Evolutionary conservation across 495 filamentous ascomycete species (phyloP).

Genomic region (Aspergillus incahuasiensis): DNA sequence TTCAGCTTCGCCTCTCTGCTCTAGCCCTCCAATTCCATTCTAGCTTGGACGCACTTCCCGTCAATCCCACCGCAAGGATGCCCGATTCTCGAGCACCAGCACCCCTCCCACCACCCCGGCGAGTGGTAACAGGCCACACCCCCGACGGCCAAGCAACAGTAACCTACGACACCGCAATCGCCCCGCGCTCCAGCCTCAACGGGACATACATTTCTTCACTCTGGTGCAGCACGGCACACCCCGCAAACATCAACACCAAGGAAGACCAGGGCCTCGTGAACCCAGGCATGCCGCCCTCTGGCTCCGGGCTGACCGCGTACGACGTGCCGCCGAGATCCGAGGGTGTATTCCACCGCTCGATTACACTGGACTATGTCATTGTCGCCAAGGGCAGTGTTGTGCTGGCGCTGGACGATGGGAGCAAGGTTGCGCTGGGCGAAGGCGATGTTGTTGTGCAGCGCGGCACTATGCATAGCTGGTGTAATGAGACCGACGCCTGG

Average conservation of each 20-base stretch:
- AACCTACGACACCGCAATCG: neutral
- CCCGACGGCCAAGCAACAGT: neutral
- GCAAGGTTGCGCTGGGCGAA: neutral
- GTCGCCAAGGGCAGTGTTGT: neutral
- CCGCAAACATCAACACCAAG: too few relatives aligned
- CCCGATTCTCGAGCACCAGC: neutral
- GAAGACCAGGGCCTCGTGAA: too few relatives aligned
- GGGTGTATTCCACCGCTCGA: conserved; percentile 5
- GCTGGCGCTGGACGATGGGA: neutral
- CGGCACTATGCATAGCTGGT: conserved; percentile 10
- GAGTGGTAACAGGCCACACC: conserved; percentile 7
- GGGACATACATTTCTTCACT: too few relatives aligned
- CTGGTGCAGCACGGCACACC: too few relatives aligned
- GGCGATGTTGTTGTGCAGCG: conserved; percentile 1
- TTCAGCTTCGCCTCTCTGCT: too few relatives aligned
- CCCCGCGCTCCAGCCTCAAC: neutral
- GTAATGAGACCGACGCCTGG: conserved; percentile 3
- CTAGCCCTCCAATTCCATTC: too few relatives aligned
- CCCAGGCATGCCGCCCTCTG: neutral
- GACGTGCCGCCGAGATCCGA: neutral
- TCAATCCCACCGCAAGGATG: neutral
- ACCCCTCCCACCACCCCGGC: neutral
- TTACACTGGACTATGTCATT: conserved; percentile 5
- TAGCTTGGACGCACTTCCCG: too few relatives aligned
- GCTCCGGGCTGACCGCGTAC: neutral